phyloP scores from a whole-genome alignment of 164 flowering plant genomes.

The Akebia trifoliata region DNA sequence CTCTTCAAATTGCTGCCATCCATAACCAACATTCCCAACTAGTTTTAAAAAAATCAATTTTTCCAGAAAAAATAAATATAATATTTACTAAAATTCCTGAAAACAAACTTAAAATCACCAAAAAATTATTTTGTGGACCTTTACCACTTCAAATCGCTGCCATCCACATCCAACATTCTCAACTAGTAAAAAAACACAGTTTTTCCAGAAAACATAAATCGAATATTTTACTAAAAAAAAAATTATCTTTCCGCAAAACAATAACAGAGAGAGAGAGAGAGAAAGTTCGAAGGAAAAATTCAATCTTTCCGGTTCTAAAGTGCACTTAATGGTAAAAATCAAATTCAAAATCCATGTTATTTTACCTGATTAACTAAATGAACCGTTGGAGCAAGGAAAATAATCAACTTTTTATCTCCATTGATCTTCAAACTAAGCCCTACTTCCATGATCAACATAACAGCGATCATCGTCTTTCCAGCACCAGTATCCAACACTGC shows the following conservation, averaged over 20 bases:
- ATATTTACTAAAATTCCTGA: too few relatives aligned
- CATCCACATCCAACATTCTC: neutral
- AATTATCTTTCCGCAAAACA: neutral
- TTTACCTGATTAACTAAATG: slow-evolving; percentile 73
- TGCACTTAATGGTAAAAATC: neutral
- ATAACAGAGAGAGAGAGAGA: neutral
- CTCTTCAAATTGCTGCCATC: slow-evolving; percentile 61
- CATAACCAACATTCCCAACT: too few relatives aligned
- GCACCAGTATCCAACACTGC: slow-evolving; percentile 78
- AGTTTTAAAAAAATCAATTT: too few relatives aligned
- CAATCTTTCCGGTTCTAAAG: too few relatives aligned
- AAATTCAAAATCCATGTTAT: neutral
- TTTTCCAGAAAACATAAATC: neutral
- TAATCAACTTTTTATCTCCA: slow-evolving; percentile 34
- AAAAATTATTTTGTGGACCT: too few relatives aligned
- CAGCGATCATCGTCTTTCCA: slow-evolving; percentile 73
- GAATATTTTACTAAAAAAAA: neutral
- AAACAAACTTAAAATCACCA: too few relatives aligned
- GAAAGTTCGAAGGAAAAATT: neutral
- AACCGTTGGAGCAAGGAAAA: slow-evolving; percentile 85
- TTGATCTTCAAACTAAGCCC: slow-evolving; percentile 25
- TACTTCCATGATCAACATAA: slow-evolving; percentile 62
- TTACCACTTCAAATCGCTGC: too few relatives aligned
- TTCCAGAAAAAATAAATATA: too few relatives aligned
- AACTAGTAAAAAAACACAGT: neutral